A percentile compares a stretch with the other conserved stretches of the same genome.
These are phyloP conservation scores for Cornus kousa DNA, from an alignment of 148 eudicot species.

Conservation along the genomic window DNA sequence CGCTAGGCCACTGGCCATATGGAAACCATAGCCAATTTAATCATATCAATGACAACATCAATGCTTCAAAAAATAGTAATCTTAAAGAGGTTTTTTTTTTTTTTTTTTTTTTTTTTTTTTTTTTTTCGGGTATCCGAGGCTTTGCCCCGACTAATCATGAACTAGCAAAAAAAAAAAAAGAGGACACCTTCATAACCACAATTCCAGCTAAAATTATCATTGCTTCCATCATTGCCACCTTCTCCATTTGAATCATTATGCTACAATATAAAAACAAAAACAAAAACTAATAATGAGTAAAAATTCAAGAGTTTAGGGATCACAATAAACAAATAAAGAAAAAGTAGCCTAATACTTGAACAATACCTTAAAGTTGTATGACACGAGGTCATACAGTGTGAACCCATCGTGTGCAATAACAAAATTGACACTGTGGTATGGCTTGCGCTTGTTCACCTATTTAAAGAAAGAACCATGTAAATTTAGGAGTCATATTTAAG, in stretches of 20 bases:
- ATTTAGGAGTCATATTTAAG: too few species aligned
- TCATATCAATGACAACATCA: background rate
- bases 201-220: slow-evolving; percentile 95
- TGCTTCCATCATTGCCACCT: slow-evolving; percentile 92
- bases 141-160: too few species aligned
- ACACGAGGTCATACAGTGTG: slow-evolving; percentile 92
- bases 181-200: slow-evolving; percentile 88
- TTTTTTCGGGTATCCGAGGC: too few species aligned
- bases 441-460: slow-evolving; percentile 91
- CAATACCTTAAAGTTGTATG: slow-evolving; percentile 83
- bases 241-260: slow-evolving; percentile 96
- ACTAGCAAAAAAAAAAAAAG: too few species aligned
- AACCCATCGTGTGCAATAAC: slow-evolving; percentile 97
- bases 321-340: background rate
- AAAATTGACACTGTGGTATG: slow-evolving; percentile 89
- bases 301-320: background rate
- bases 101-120: too few species aligned
- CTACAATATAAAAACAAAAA: slow-evolving; percentile 35
- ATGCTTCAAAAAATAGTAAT: background rate
- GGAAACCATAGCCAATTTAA: background rate
- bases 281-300: background rate
- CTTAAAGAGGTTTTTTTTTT: background rate
- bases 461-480: slow-evolving; percentile 3
- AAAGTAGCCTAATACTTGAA: background rate
- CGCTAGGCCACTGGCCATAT: too few species aligned